phyloP scores from a whole-genome alignment of 768 basidiomycete genomes.

The Hypholoma sublateritium region DNA sequence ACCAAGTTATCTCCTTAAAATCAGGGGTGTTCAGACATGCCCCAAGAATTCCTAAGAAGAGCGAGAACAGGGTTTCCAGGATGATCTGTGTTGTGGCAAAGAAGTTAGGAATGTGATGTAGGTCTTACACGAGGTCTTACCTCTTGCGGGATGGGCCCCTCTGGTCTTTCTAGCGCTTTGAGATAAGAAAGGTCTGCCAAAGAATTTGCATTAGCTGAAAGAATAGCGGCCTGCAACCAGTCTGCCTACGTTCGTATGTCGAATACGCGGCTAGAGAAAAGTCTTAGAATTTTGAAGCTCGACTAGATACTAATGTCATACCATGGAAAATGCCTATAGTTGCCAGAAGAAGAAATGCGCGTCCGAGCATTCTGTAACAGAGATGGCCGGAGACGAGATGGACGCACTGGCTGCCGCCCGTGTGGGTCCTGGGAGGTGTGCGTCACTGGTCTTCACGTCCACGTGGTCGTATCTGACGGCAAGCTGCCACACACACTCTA shows the following conservation, averaged over 20 bases:
- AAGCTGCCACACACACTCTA: background rate
- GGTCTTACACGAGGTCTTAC: constrained; percentile 34
- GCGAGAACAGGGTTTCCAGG: constrained; percentile 60
- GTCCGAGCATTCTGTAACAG: constrained; percentile 44
- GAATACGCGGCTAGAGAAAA: constrained; percentile 66
- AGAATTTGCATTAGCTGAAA: constrained; percentile 1
- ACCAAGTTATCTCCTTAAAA: constrained; percentile 84
- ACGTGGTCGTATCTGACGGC: constrained; percentile 22
- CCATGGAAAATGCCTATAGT: constrained; percentile 54
- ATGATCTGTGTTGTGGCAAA: constrained; percentile 48
- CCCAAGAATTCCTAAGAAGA: constrained; percentile 70
- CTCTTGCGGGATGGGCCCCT: constrained; percentile 62
- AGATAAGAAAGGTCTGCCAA: constrained; percentile 72
- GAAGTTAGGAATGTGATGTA: background rate
- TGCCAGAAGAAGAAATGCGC: constrained; percentile 44
- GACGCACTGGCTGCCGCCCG: no score
- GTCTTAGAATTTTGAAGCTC: constrained; percentile 4
- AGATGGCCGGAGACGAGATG: background rate
- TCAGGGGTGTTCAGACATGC: constrained; percentile 67
- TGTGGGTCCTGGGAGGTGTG: no score
- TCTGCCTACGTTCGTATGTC: constrained; percentile 69
- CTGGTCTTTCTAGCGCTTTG: constrained; percentile 73
- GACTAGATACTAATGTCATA: constrained; percentile 24
- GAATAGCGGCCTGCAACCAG: background rate
- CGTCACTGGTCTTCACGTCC: constrained; percentile 19